These are phyloP conservation scores for Venustampulla echinocandica DNA, from an alignment of 495 filamentous ascomycete species.

Conservation along the genomic window DNA sequence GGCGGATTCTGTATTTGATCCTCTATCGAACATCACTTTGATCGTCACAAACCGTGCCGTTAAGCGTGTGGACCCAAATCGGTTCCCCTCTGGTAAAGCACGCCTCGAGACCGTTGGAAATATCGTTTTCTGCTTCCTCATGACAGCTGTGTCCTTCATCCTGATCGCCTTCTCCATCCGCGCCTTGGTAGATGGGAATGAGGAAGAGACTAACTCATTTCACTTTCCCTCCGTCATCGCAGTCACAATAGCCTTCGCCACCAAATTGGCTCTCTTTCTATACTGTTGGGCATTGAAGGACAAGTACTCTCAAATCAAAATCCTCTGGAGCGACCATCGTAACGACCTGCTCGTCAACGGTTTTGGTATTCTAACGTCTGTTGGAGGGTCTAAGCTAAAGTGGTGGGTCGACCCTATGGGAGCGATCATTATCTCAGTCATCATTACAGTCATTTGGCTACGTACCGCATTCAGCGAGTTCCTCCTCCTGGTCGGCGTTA, in stretches of 20 bases:
- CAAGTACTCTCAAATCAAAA: conserved; percentile 82
- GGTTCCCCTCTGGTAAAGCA: conserved; percentile 90
- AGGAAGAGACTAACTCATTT: conserved; percentile 47
- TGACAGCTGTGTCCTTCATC: conserved; percentile 85
- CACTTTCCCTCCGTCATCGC: conserved; percentile 81
- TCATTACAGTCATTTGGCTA: conserved; percentile 74
- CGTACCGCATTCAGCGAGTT: conserved; percentile 84
- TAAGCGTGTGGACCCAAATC: conserved; percentile 74
- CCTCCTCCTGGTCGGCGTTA: conserved; percentile 80
- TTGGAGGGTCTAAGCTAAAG: conserved; percentile 73
- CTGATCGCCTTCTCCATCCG: conserved; percentile 78
- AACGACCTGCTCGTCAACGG: conserved; percentile 87
- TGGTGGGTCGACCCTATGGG: conserved; percentile 98
- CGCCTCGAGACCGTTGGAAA: conserved; percentile 94
- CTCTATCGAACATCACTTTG: conserved; percentile 79
- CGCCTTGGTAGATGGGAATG: conserved; percentile 45
- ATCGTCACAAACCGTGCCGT: conserved; percentile 85
- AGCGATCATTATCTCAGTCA: conserved; percentile 69
- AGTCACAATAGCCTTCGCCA: conserved; percentile 73
- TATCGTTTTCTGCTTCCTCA: conserved; percentile 94
- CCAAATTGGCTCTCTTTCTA: conserved; percentile 74
- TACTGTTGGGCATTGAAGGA: conserved; percentile 91
- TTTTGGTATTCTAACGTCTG: conserved; percentile 81
- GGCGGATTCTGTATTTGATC: conserved; percentile 95
- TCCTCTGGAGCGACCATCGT: conserved; percentile 87